A percentile compares a stretch with the other conserved stretches of the same genome.
Conservation (phyloP, 306 rosid species). For the Medicago lupulina region DNA sequence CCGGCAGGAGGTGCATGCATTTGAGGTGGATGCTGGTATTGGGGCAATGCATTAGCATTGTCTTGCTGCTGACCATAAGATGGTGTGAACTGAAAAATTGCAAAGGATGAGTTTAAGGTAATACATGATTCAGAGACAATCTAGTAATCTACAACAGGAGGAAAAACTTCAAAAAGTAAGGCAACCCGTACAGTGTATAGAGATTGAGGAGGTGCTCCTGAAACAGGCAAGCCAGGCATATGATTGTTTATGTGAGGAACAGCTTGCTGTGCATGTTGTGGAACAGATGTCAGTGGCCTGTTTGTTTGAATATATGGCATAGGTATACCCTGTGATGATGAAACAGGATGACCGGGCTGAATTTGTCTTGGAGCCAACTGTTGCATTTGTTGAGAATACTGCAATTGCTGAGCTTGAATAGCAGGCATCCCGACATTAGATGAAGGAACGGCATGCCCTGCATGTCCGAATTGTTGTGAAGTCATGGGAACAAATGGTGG, state of each 20-base stretch:
- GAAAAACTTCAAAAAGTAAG: constrained; percentile 28
- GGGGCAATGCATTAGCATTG: constrained; percentile 60
- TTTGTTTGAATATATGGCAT: constrained; percentile 75
- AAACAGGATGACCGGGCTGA: constrained; percentile 66
- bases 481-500: constrained; percentile 66
- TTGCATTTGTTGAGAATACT: constrained; percentile 85
- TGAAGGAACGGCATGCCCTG: constrained; percentile 72
- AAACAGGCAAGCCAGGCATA: constrained; percentile 75
- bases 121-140: constrained; percentile 20
- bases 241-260: constrained; percentile 67
- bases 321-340: constrained; percentile 71
- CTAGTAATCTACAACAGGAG: neutral
- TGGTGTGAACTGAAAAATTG: constrained; percentile 63
- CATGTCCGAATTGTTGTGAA: constrained; percentile 76
- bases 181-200: constrained; percentile 69
- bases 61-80: constrained; percentile 73
- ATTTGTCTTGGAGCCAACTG: constrained; percentile 77
- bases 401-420: constrained; percentile 75
- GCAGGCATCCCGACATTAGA: constrained; percentile 71
- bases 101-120: constrained; percentile 33
- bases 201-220: constrained; percentile 71
- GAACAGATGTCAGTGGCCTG: constrained; percentile 71
- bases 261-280: constrained; percentile 74
- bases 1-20: constrained; percentile 72
- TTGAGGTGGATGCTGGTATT: constrained; percentile 79